Evolutionary conservation across 73 alveolate genomes (phyloP).

Genomic region (Paraurostyla sp.): DNA sequence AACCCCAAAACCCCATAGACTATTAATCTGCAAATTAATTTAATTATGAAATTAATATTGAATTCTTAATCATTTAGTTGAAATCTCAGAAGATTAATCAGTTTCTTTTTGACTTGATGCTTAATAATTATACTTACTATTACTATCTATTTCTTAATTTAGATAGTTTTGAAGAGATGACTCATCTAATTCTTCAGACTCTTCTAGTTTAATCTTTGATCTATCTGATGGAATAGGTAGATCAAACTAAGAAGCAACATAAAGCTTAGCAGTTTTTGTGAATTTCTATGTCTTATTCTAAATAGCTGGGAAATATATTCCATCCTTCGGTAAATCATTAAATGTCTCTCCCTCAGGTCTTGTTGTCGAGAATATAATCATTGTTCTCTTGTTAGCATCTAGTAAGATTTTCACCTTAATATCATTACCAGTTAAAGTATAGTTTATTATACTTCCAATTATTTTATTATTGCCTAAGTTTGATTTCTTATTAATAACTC

Average conservation of each 20-base stretch:
- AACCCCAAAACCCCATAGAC: too few species aligned
- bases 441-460: slow-evolving; percentile 43
- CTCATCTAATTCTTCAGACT: background rate
- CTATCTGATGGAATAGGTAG: slow-evolving; percentile 17
- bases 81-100: too few species aligned
- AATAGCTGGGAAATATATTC: slow-evolving; percentile 50
- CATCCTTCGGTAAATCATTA: slow-evolving; percentile 53
- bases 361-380: background rate
- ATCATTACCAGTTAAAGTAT: slow-evolving; percentile 46
- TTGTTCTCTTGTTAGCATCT: slow-evolving; percentile 43
- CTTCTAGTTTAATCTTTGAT: slow-evolving; percentile 5
- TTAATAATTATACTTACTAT: too few species aligned
- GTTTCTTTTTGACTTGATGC: too few species aligned
- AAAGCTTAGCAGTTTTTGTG: slow-evolving; percentile 28
- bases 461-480: slow-evolving; percentile 1
- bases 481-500: slow-evolving; percentile 40
- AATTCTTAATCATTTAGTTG: too few species aligned
- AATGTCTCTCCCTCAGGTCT: slow-evolving; percentile 62
- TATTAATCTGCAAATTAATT: too few species aligned
- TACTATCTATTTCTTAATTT: too few species aligned
- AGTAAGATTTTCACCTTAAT: slow-evolving; percentile 28
- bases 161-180: too few species aligned
- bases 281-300: slow-evolving; percentile 43
- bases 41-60: too few species aligned
- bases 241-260: slow-evolving; percentile 30